Percentiles rank a stretch among this genome's conserved stretches.
These are phyloP conservation scores for Skeletonema tropicum DNA, from an alignment of 108 stramenopile species.

Conservation along the genomic window DNA sequence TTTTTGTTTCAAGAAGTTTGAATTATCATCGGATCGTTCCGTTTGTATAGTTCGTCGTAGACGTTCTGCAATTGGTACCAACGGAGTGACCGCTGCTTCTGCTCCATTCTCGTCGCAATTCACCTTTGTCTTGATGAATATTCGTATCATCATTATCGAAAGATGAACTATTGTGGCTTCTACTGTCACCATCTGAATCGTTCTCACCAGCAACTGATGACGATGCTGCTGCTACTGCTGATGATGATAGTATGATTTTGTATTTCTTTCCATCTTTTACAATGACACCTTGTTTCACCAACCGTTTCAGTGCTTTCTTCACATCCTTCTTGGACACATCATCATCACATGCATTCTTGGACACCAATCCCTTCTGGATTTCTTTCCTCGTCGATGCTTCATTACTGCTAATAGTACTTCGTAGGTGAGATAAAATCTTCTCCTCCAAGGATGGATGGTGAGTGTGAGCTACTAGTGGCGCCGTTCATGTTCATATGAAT, in stretches of 20 bases:
- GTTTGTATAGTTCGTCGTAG: constrained; percentile 32
- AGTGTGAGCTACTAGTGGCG: neutral
- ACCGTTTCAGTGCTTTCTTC: constrained; percentile 48
- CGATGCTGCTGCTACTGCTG: neutral
- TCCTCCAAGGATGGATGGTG: constrained; percentile 10
- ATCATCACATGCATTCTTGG: constrained; percentile 4
- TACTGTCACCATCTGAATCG: neutral
- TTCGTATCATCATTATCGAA: neutral
- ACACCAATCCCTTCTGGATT: constrained; percentile 19
- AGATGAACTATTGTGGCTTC: neutral
- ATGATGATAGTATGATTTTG: neutral
- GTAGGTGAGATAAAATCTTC: constrained; percentile 24
- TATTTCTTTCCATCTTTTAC: constrained; percentile 54
- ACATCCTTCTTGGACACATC: constrained; percentile 39
- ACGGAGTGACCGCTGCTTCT: constrained; percentile 4
- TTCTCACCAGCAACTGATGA: neutral
- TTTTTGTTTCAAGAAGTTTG: neutral
- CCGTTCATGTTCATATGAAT: neutral
- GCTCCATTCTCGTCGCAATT: constrained; percentile 3
- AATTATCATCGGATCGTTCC: constrained; percentile 9
- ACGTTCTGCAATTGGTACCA: constrained; percentile 62
- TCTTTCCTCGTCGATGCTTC: constrained; percentile 3
- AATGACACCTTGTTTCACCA: constrained; percentile 43
- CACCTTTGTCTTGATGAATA: neutral
- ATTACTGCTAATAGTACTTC: neutral